Percentiles rank a stretch among this genome's conserved stretches.
phyloP scores from a whole-genome alignment of 495 filamentous ascomycete species.

The Aspergillus ostianus region DNA sequence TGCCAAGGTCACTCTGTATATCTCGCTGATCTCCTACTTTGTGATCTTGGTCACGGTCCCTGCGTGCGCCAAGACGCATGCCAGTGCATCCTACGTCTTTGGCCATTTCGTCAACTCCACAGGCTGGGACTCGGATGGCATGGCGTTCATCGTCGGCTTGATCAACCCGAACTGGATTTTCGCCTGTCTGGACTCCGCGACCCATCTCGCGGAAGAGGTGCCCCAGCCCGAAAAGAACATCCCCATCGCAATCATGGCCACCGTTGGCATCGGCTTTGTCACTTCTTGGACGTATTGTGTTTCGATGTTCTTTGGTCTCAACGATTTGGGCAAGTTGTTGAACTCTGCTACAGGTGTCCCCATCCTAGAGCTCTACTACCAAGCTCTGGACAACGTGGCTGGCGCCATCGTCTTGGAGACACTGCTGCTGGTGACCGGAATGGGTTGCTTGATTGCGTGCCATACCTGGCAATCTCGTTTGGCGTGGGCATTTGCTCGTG shows the following conservation, averaged over 20 bases:
- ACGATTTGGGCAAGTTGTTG: constrained; percentile 46
- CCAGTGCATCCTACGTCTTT: constrained; percentile 58
- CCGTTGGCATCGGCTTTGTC: constrained; percentile 57
- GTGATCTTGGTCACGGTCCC: constrained; percentile 57
- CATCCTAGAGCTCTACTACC: constrained; percentile 56
- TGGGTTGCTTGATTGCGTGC: constrained; percentile 53
- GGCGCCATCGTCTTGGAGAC: constrained; percentile 56
- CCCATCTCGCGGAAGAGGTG: constrained; percentile 65
- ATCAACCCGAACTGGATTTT: constrained; percentile 64
- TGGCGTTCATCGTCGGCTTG: constrained; percentile 65
- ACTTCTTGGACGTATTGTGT: constrained; percentile 57
- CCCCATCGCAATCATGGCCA: constrained; percentile 56
- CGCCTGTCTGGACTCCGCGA: constrained; percentile 58
- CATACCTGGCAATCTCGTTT: constrained; percentile 60
- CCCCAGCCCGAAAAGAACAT: constrained; percentile 44
- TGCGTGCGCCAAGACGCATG: constrained; percentile 52
- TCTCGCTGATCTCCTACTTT: constrained; percentile 51
- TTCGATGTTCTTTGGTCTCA: constrained; percentile 59
- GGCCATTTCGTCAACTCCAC: constrained; percentile 61
- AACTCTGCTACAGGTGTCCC: constrained; percentile 53
- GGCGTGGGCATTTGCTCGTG: constrained; percentile 61
- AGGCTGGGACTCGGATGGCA: constrained; percentile 56
- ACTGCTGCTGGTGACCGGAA: constrained; percentile 54
- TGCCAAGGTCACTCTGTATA: constrained; percentile 49
- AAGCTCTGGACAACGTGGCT: constrained; percentile 48